A percentile compares a stretch with the other conserved stretches of the same genome.
Evolutionary conservation across 139 green algal species (phyloP).

Genomic region (Chlamydomonas sphaeroides): DNA sequence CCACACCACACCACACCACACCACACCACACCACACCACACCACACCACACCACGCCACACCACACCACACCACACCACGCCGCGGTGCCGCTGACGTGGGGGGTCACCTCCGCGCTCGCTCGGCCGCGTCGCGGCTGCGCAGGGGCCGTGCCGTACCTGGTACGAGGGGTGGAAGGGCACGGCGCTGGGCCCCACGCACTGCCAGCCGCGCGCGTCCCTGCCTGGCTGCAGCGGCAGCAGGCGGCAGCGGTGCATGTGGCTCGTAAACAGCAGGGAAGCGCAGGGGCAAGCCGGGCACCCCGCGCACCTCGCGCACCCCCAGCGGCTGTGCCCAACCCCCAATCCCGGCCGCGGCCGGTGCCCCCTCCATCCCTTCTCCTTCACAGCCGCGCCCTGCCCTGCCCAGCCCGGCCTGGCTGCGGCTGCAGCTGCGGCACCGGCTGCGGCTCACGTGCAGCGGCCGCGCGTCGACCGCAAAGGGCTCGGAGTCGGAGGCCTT

Average conservation of each 20-base stretch:
- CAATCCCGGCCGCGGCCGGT: background rate
- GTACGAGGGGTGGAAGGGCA: constrained; percentile 5
- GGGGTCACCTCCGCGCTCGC: too few species aligned
- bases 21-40: too few species aligned
- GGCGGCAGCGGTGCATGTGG: background rate
- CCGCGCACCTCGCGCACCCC: too few species aligned
- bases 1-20: too few species aligned
- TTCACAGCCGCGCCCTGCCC: background rate
- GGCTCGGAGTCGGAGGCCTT: constrained; percentile 7
- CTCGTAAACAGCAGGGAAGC: background rate
- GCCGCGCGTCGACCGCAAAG: background rate
- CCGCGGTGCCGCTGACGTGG: too few species aligned
- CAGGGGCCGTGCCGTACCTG: too few species aligned
- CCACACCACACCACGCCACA: too few species aligned
- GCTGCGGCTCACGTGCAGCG: background rate
- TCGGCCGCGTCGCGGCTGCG: too few species aligned
- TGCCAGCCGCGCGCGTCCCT: constrained; percentile 2
- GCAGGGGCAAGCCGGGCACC: too few species aligned
- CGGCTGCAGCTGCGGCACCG: too few species aligned
- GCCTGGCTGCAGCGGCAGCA: background rate
- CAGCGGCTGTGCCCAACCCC: too few species aligned
- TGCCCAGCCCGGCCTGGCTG: background rate
- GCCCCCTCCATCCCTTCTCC: background rate
- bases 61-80: too few species aligned
- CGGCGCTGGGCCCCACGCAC: background rate